Conservation (phyloP, 2,329 filamentous ascomycete species). For the Aspergillus fumigatiaffinis region DNA sequence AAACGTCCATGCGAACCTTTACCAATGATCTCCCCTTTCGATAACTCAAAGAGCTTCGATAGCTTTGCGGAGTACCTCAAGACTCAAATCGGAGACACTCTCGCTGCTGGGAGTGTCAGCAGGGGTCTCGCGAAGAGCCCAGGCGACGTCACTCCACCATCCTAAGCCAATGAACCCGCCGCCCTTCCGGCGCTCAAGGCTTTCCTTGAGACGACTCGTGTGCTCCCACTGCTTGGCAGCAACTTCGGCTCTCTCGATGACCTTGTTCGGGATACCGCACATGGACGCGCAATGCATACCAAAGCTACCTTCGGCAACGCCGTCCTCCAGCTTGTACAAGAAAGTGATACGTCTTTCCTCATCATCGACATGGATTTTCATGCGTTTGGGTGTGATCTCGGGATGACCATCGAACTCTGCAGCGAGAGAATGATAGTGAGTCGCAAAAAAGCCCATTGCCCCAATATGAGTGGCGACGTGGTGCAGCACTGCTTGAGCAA, state of each 20-base stretch:
- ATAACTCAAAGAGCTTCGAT: constrained; percentile 49
- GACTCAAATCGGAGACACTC: constrained; percentile 45
- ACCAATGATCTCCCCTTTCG: not conserved
- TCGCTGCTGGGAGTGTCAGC: constrained; percentile 28
- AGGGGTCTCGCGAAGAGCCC: constrained; percentile 60
- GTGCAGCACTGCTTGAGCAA: constrained; percentile 95
- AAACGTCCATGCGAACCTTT: not conserved
- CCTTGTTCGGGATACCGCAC: constrained; percentile 82
- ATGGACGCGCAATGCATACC: constrained; percentile 99
- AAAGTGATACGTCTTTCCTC: constrained; percentile 85
- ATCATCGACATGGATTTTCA: constrained; percentile 93
- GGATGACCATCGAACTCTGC: constrained; percentile 87
- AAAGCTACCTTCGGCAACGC: constrained; percentile 93
- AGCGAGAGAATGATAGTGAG: constrained; percentile 92
- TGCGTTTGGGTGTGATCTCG: constrained; percentile 78
- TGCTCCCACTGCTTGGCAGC: constrained; percentile 94
- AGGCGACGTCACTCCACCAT: constrained; percentile 80
- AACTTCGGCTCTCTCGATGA: constrained; percentile 82
- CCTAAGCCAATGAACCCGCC: constrained; percentile 81
- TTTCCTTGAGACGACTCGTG: constrained; percentile 84
- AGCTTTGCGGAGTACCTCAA: constrained; percentile 56
- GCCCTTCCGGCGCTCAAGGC: constrained; percentile 72
- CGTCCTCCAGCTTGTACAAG: constrained; percentile 87
- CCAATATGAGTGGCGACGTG: constrained; percentile 91
- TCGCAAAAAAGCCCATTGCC: constrained; percentile 93